phyloP scores from a whole-genome alignment of 2,329 filamentous ascomycete genomes.

The Xylaria sp. region DNA sequence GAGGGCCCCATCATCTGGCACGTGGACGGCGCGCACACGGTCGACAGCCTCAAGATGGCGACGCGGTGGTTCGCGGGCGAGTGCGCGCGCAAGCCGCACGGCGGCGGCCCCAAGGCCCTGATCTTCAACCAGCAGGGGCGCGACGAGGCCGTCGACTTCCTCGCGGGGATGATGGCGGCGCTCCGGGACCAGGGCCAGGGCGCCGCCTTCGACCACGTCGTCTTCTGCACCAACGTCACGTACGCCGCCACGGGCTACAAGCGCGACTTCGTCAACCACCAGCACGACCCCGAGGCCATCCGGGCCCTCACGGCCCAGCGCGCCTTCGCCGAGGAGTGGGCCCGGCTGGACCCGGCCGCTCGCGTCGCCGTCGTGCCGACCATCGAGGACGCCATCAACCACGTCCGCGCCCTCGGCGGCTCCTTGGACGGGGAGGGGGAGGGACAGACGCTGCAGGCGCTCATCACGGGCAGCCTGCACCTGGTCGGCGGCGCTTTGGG shows the following conservation, averaged over 20 bases:
- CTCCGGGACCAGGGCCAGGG: constrained; percentile 36
- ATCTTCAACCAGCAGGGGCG: constrained; percentile 87
- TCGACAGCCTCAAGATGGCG: constrained; percentile 83
- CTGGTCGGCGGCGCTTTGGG: constrained; percentile 60
- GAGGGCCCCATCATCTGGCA: constrained; percentile 72
- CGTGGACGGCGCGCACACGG: constrained; percentile 90
- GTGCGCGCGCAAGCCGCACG: constrained; percentile 32
- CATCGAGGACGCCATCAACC: constrained; percentile 58
- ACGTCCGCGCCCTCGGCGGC: constrained; percentile 43
- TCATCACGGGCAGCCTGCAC: constrained; percentile 66
- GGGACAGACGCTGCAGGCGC: constrained; percentile 46
- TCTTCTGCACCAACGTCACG: constrained; percentile 81
- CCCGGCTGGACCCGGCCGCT: constrained; percentile 48
- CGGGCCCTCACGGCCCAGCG: constrained; percentile 55
- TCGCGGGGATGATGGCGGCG: constrained; percentile 49
- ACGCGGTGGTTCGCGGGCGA: constrained; percentile 76
- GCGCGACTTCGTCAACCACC: constrained; percentile 59
- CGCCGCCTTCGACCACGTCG: constrained; percentile 67
- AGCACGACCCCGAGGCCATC: constrained; percentile 55
- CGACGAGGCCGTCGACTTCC: constrained; percentile 55
- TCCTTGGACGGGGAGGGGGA: constrained; percentile 28
- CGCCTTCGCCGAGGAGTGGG: constrained; percentile 57
- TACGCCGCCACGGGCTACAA: constrained; percentile 56
- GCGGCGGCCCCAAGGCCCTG: constrained; percentile 52
- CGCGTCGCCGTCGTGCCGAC: constrained; percentile 52